These are phyloP conservation scores for Saccharomycopsis sp. DNA, from an alignment of 805 yeast genomes.

Conservation along the genomic window DNA sequence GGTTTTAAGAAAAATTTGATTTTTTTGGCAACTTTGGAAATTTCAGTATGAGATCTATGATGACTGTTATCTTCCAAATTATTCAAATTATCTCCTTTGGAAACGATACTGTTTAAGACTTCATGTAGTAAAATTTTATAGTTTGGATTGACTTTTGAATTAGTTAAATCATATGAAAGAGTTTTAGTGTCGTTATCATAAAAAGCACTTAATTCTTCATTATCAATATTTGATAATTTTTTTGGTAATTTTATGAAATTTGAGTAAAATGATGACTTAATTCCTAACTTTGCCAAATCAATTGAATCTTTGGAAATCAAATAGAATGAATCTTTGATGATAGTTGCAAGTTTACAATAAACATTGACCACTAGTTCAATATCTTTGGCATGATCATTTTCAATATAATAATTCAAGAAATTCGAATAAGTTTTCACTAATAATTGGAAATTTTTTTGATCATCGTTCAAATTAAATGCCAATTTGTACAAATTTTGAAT, in stretches of 20 bases:
- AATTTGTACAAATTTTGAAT: constrained; percentile 11
- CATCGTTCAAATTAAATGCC: constrained; percentile 4
- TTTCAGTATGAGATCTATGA: constrained; percentile 68
- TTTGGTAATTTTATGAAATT: too few relatives aligned
- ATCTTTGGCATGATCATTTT: too few relatives aligned
- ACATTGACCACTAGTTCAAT: constrained; percentile 38
- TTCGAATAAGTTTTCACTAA: constrained; percentile 48
- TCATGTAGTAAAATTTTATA: constrained; percentile 53
- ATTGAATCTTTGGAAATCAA: constrained; percentile 7
- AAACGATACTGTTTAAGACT: constrained; percentile 52
- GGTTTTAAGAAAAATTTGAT: constrained; percentile 59
- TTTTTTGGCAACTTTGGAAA: constrained; percentile 58
- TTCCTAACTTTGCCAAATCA: too few relatives aligned
- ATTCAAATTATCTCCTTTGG: constrained; percentile 68
- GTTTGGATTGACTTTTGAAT: constrained; percentile 31
- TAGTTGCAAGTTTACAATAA: constrained; percentile 33
- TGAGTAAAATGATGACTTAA: neutral
- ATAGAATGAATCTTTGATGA: constrained; percentile 18
- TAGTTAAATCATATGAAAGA: constrained; percentile 9
- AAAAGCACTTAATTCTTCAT: too few relatives aligned
- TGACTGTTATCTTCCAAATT: constrained; percentile 23
- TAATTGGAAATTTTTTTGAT: constrained; percentile 22
- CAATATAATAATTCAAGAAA: constrained; percentile 29
- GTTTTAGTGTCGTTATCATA: neutral
- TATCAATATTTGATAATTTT: too few relatives aligned